phyloP scores from a whole-genome alignment of 2,329 filamentous ascomycete species.

The Nemania sp. region DNA sequence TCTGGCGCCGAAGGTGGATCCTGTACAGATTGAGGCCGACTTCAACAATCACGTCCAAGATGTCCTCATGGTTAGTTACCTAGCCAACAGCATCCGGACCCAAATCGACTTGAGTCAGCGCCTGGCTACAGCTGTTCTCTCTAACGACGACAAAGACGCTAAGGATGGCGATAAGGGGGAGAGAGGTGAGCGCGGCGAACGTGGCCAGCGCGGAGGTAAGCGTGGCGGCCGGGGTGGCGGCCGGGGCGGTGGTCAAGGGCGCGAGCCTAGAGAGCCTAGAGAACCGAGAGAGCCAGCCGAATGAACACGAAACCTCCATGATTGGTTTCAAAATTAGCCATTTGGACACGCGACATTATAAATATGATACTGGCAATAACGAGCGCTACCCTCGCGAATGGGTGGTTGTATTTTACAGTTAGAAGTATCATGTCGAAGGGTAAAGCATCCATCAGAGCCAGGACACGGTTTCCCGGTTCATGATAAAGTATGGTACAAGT shows the following conservation, averaged over 20 bases:
- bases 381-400: conserved; percentile 10
- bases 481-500: no score
- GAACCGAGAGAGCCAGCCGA: conserved; percentile 35
- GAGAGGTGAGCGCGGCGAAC: conserved; percentile 50
- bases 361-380: conserved; percentile 7
- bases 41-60: conserved; percentile 99
- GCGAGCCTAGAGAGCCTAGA: conserved; percentile 46
- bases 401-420: conserved; percentile 12
- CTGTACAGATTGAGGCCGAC: conserved; percentile 88
- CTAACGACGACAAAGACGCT: conserved; percentile 52
- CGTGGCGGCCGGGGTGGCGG: conserved; percentile 55
- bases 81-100: conserved; percentile 97
- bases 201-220: conserved; percentile 54
- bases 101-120: conserved; percentile 98
- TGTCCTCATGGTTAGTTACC: conserved; percentile 95
- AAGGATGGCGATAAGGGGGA: conserved; percentile 50
- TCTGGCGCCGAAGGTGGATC: conserved; percentile 91
- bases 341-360: not conserved
- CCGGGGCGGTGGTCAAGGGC: conserved; percentile 50
- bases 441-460: not conserved
- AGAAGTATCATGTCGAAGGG: conserved; percentile 9
- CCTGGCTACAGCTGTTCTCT: conserved; percentile 76
- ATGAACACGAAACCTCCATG: conserved; percentile 17
- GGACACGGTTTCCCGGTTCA: not conserved
- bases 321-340: conserved; percentile 12